Conservation (phyloP, 306 rosid genomes). For the Datisca glomerata region DNA sequence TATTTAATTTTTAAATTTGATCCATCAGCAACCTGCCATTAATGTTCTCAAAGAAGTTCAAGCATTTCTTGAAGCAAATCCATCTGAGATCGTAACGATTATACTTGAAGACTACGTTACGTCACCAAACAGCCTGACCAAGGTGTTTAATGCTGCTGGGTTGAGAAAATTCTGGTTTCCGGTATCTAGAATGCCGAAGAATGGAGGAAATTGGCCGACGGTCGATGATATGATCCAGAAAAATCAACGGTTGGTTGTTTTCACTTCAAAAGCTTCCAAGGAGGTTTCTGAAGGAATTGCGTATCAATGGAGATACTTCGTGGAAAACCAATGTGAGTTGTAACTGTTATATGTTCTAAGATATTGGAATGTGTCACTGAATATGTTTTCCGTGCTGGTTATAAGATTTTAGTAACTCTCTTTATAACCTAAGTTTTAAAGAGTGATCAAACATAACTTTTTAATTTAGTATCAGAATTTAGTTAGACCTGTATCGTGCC, state of each 20-base stretch:
- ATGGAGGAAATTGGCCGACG: conserved; percentile 80
- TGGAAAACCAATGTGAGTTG: conserved; percentile 89
- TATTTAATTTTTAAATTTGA: not conserved
- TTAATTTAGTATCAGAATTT: too few relatives aligned
- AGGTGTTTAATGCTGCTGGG: conserved; percentile 87
- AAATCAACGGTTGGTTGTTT: conserved; percentile 75
- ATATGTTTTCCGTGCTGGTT: too few relatives aligned
- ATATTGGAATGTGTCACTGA: too few relatives aligned
- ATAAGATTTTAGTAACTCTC: too few relatives aligned
- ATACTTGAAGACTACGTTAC: conserved; percentile 87
- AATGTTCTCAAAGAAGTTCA: conserved; percentile 65
- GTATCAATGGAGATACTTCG: conserved; percentile 71
- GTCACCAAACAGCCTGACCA: conserved; percentile 73
- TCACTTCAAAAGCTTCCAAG: conserved; percentile 68
- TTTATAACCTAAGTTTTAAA: too few relatives aligned
- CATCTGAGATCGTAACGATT: conserved; percentile 69
- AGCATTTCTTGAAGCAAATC: conserved; percentile 65
- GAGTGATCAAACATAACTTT: too few relatives aligned
- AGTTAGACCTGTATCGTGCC: not conserved
- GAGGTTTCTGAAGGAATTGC: conserved; percentile 92
- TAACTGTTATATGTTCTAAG: too few relatives aligned
- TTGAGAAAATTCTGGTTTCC: conserved; percentile 85
- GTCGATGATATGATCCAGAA: conserved; percentile 64
- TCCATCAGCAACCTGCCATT: conserved; percentile 71
- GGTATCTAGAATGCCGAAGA: conserved; percentile 71